Conservation (phyloP, 352 stramenopile species). For the Plasmopara viticola region DNA sequence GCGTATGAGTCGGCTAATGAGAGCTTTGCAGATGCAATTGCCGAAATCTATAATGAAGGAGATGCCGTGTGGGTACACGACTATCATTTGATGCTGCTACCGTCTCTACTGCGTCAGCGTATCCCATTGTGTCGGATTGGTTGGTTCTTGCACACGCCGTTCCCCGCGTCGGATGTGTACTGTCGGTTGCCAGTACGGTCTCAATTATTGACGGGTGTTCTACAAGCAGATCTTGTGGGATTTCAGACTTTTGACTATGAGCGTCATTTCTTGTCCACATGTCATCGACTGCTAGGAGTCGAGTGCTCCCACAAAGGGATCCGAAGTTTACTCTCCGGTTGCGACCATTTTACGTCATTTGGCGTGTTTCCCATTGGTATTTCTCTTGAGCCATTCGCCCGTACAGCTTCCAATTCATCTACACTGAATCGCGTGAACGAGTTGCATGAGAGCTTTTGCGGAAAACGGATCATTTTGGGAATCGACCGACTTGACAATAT, state of each 20-base stretch:
- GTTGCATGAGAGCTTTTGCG: constrained; percentile 68
- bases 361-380: constrained; percentile 86
- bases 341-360: constrained; percentile 85
- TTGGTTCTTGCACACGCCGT: constrained; percentile 87
- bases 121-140: constrained; percentile 70
- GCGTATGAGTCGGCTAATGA: constrained; percentile 86
- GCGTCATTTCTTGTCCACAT: constrained; percentile 82
- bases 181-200: constrained; percentile 71
- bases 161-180: constrained; percentile 84
- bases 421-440: constrained; percentile 66
- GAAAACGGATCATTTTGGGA: constrained; percentile 76
- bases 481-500: constrained; percentile 85
- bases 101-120: constrained; percentile 73
- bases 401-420: constrained; percentile 40
- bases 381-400: constrained; percentile 74
- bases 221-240: constrained; percentile 76
- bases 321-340: constrained; percentile 51
- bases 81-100: constrained; percentile 87
- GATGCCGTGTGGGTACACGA: constrained; percentile 88
- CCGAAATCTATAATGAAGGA: constrained; percentile 84
- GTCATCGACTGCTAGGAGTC: constrained; percentile 62
- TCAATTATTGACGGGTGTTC: constrained; percentile 66
- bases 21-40: constrained; percentile 79
- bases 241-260: constrained; percentile 91
- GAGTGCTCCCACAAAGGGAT: constrained; percentile 74